phyloP scores from a whole-genome alignment of 169 alveolate genomes.

The Cryptosporidium parvum region DNA sequence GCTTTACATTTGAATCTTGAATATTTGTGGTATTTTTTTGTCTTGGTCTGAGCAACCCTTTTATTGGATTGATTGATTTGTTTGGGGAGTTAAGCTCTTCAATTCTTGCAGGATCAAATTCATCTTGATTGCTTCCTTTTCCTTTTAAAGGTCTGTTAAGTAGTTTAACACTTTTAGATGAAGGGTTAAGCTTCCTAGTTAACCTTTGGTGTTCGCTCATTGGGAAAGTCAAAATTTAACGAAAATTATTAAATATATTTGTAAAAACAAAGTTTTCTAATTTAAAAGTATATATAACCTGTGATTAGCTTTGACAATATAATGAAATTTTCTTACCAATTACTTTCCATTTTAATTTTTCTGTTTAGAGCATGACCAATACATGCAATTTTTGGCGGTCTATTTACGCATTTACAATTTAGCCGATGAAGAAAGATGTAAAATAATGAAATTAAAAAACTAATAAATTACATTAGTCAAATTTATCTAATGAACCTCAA shows the following conservation, averaged over 20 bases:
- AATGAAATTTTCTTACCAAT: not conserved
- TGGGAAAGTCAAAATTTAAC: not conserved
- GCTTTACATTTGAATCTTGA: conserved; percentile 36
- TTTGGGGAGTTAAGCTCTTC: not conserved
- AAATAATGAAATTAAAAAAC: not conserved
- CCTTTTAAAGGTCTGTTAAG: conserved; percentile 36
- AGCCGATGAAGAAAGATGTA: not conserved
- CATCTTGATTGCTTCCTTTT: not conserved
- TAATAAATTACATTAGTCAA: not conserved
- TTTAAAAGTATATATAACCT: no score
- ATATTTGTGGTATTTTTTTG: not conserved
- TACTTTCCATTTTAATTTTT: not conserved
- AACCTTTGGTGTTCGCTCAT: conserved; percentile 21
- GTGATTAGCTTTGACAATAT: not conserved
- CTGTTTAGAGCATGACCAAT: not conserved
- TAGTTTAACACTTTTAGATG: conserved; percentile 39
- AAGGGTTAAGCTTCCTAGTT: conserved; percentile 11
- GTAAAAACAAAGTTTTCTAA: no score
- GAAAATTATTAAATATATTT: no score
- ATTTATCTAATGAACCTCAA: not conserved
- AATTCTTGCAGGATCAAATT: not conserved
- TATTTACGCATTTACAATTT: conserved; percentile 6
- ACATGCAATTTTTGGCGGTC: conserved; percentile 68
- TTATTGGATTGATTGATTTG: conserved; percentile 5
- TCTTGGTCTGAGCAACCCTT: conserved; percentile 16